These are phyloP conservation scores for Yamadazyma sp. DNA, from an alignment of 805 yeast species.

Conservation along the genomic window DNA sequence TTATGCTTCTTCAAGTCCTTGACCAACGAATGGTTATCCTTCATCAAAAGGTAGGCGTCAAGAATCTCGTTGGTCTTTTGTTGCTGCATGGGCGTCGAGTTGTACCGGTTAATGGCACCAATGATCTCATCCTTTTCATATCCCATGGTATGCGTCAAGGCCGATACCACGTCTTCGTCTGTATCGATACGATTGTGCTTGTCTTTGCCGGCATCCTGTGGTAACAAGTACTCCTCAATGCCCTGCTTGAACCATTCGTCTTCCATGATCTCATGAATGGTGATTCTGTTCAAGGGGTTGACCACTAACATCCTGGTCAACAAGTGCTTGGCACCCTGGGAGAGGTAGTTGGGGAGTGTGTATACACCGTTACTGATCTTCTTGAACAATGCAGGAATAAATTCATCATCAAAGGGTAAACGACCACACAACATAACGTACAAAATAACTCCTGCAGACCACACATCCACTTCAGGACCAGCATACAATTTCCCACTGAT, in stretches of 20 bases:
- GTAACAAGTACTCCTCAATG: conserved; percentile 75
- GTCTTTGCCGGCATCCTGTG: conserved; percentile 47
- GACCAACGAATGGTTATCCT: conserved; percentile 71
- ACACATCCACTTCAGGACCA: conserved; percentile 97
- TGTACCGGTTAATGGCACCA: conserved; percentile 56
- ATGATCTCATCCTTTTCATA: conserved; percentile 81
- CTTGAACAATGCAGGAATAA: conserved; percentile 90
- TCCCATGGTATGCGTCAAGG: conserved; percentile 82
- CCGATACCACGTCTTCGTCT: conserved; percentile 74
- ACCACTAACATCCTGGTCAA: conserved; percentile 91
- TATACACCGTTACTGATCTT: conserved; percentile 92
- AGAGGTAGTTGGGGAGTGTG: conserved; percentile 81
- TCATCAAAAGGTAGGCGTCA: conserved; percentile 81
- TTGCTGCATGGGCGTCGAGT: conserved; percentile 27
- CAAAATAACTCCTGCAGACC: conserved; percentile 95
- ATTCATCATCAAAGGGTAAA: conserved; percentile 93
- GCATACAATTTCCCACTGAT: conserved; percentile 93
- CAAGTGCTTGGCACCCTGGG: conserved; percentile 80
- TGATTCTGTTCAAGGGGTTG: conserved; percentile 89
- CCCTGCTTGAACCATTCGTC: conserved; percentile 90
- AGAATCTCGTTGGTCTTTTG: conserved; percentile 64
- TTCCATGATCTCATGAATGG: conserved; percentile 87
- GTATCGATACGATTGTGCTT: conserved; percentile 46
- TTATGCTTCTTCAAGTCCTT: conserved; percentile 59
- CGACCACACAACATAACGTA: conserved; percentile 96